Conservation (phyloP, 2,329 filamentous ascomycete species). For the Drechslera avenae region DNA sequence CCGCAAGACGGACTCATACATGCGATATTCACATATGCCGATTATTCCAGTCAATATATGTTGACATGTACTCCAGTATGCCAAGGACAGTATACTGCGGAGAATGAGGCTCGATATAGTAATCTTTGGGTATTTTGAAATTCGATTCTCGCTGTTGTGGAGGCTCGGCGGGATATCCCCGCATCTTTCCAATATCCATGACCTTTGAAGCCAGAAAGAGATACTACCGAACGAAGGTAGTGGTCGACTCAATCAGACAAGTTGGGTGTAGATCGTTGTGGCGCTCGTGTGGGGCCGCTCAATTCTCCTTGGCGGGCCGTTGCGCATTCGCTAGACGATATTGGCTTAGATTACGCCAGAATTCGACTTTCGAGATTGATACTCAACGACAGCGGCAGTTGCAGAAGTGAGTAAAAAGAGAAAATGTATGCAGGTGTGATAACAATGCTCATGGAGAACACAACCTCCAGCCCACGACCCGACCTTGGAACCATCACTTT, state of each 20-base stretch:
- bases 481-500: too few species aligned
- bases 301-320: conserved; percentile 15
- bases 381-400: conserved; percentile 9
- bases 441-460: too few species aligned
- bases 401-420: background rate
- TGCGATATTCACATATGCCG: background rate
- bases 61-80: too few species aligned
- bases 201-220: background rate
- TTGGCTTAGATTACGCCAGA: conserved; percentile 16
- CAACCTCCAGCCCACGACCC: too few species aligned
- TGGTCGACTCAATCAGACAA: too few species aligned
- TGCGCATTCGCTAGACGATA: conserved; percentile 18
- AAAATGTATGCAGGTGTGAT: background rate
- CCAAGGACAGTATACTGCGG: too few species aligned
- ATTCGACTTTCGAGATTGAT: conserved; percentile 10
- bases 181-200: background rate
- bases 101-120: too few species aligned
- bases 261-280: background rate
- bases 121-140: too few species aligned
- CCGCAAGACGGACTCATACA: background rate
- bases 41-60: background rate
- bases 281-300: background rate
- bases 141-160: background rate
- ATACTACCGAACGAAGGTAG: too few species aligned
- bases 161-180: conserved; percentile 2